These are phyloP conservation scores for Rhodotorula toruloides DNA, from an alignment of 768 basidiomycete species.

Conservation along the genomic window DNA sequence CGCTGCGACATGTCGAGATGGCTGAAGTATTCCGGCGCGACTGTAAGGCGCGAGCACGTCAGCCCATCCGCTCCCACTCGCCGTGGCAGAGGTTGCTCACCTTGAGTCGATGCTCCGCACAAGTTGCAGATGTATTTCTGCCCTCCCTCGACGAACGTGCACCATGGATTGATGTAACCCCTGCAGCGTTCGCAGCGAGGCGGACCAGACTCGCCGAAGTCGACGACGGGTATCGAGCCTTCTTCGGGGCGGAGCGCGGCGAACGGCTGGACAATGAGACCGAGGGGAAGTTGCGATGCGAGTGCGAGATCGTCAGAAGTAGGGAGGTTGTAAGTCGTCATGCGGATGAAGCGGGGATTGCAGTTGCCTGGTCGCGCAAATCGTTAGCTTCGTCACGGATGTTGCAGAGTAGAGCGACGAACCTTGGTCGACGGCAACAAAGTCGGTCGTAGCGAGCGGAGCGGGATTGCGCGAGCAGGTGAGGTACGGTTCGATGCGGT, in stretches of 20 bases:
- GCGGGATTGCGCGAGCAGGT: slow-evolving; percentile 59
- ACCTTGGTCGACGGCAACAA: slow-evolving; percentile 86
- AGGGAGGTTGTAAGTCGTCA: slow-evolving; percentile 86
- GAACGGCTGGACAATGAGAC: slow-evolving; percentile 82
- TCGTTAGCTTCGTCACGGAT: background rate
- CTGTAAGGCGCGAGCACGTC: slow-evolving; percentile 49
- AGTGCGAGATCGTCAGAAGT: slow-evolving; percentile 68
- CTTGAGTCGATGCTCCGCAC: slow-evolving; percentile 75
- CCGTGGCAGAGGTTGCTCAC: slow-evolving; percentile 51
- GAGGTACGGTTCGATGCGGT: slow-evolving; percentile 60
- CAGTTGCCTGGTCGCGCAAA: slow-evolving; percentile 63
- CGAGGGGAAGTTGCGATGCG: slow-evolving; percentile 78
- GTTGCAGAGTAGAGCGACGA: slow-evolving; percentile 7
- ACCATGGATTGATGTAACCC: slow-evolving; percentile 93
- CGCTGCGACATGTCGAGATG: slow-evolving; percentile 71
- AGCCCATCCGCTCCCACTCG: background rate
- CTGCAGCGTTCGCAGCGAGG: slow-evolving; percentile 77
- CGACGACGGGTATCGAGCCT: slow-evolving; percentile 70
- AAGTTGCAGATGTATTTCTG: slow-evolving; percentile 87
- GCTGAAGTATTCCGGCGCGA: slow-evolving; percentile 74
- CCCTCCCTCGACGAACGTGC: slow-evolving; percentile 74
- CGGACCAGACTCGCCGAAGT: slow-evolving; percentile 67
- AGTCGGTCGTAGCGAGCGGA: slow-evolving; percentile 82
- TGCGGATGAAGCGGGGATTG: slow-evolving; percentile 79
- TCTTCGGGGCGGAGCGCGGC: slow-evolving; percentile 64